These are phyloP conservation scores for Hanseniaspora guilliermondii DNA, from an alignment of 805 yeast species.

Conservation along the genomic window DNA sequence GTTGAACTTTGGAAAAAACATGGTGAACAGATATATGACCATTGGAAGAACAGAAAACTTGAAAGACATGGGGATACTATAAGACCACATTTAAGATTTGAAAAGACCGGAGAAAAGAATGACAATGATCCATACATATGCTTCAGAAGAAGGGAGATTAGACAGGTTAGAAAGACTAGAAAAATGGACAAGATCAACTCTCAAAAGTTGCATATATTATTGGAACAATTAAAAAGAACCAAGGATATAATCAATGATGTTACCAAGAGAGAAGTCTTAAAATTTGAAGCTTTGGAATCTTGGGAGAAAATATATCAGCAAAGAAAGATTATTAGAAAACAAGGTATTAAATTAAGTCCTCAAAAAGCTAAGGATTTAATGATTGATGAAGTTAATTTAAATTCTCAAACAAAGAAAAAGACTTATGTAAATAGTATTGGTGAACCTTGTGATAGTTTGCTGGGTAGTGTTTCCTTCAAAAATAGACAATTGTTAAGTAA, in stretches of 20 bases:
- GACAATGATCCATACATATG: slow-evolving; percentile 91
- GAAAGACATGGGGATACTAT: slow-evolving; percentile 57
- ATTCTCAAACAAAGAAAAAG: not conserved
- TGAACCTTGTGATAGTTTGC: not conserved
- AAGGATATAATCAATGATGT: slow-evolving; percentile 54
- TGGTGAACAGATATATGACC: slow-evolving; percentile 60
- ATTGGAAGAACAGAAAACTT: slow-evolving; percentile 70
- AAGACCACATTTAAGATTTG: slow-evolving; percentile 67
- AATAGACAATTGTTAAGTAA: slow-evolving; percentile 1
- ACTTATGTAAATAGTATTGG: not conserved
- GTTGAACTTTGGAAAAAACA: slow-evolving; percentile 30
- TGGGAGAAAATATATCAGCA: slow-evolving; percentile 9
- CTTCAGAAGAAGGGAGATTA: slow-evolving; percentile 86
- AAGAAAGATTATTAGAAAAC: not conserved
- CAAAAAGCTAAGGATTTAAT: not conserved
- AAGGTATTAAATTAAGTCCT: not conserved
- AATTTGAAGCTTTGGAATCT: not conserved
- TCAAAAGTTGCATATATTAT: slow-evolving; percentile 63
- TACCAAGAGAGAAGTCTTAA: slow-evolving; percentile 51
- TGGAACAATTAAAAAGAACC: slow-evolving; percentile 66
- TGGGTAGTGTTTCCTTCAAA: slow-evolving; percentile 5
- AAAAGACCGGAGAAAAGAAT: slow-evolving; percentile 77
- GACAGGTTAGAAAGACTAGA: slow-evolving; percentile 92
- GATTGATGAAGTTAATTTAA: slow-evolving; percentile 6
- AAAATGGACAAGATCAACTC: slow-evolving; percentile 85